Evolutionary conservation across 2,329 filamentous ascomycete genomes (phyloP), one percentile per base, ranked within the genome.

Genomic region (Colletotrichum simmondsii): DNA sequence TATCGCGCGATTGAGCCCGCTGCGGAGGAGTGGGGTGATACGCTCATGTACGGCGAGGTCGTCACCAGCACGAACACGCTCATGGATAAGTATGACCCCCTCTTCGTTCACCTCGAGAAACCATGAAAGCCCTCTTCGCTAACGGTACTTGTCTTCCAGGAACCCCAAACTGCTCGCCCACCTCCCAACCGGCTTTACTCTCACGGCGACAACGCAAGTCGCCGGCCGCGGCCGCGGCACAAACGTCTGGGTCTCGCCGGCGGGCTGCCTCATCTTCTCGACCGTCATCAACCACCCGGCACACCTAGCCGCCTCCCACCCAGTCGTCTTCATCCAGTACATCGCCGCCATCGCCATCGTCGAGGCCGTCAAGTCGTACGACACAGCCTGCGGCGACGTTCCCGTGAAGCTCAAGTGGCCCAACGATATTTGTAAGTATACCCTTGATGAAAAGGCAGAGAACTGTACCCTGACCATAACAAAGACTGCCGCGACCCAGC

Each of bases 391-490:
- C 81, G 87, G 90, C 6, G 86, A 90, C 0, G 82, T 98, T 5
- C 94, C 94, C 0, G 88, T 99, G 53, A 95, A 94, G 80, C 84
- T 99, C 37, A 99, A 99, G 82, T 99, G 97, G 97, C 97, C 97
- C 12, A 99, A 99, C 78, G 97, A 99, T 79, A 94, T 99, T 67
- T 96, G 91, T 92, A 82, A 81, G 87, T 30, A 35, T 11, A 4
- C 14, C 14, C 7, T 26, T 10, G 7, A 30, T n/a, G 30, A 11
- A 2, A 12, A 3, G 28, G 1, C 28, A 28, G 1, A 6, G 28
- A 28, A 28, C 7, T 28, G 28, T 28, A 28, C 7, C 28, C 28
- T 28, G n/a, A n/a, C n/a, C n/a, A n/a, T n/a, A 35, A 4, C 5
- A 8, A 69, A 90, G 90, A 95, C 78, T 92, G 92, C 1, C 86